Evolutionary conservation across 108 stramenopile genomes (phyloP).

Genomic region (Cyclotella kingstonii): DNA sequence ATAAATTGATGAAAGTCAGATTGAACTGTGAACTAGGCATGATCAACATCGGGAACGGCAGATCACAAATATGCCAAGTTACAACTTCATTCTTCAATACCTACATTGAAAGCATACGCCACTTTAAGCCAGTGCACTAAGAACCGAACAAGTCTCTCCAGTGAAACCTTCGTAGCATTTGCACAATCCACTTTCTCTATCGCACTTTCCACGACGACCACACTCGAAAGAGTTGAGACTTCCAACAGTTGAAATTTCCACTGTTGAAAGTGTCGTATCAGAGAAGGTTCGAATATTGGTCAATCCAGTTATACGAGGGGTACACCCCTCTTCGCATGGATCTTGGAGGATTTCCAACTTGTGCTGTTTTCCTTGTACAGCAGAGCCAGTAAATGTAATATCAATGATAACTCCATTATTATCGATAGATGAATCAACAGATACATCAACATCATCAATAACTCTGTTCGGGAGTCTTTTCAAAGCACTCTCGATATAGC

Average conservation of each 20-base stretch:
- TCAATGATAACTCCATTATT: constrained; percentile 31
- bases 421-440: constrained; percentile 19
- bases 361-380: constrained; percentile 56
- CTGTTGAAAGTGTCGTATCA: constrained; percentile 34
- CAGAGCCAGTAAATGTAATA: constrained; percentile 47
- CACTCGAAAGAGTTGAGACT: constrained; percentile 64
- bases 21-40: background rate
- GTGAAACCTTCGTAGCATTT: constrained; percentile 67
- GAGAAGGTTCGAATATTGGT: constrained; percentile 36
- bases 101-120: background rate
- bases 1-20: background rate
- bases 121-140: constrained; percentile 28
- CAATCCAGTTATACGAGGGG: constrained; percentile 48
- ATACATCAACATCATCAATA: constrained; percentile 54
- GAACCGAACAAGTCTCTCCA: constrained; percentile 25
- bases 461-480: constrained; percentile 56
- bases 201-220: constrained; percentile 71
- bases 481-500: constrained; percentile 38
- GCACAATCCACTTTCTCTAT: constrained; percentile 68
- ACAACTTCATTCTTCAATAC: background rate
- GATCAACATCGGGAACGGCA: no score
- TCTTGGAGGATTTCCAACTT: constrained; percentile 46
- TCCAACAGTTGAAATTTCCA: constrained; percentile 40
- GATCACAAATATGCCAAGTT: no score
- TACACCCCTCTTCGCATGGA: constrained; percentile 53